Conservation (phyloP, 306 rosid genomes). For the Prunus padus region DNA sequence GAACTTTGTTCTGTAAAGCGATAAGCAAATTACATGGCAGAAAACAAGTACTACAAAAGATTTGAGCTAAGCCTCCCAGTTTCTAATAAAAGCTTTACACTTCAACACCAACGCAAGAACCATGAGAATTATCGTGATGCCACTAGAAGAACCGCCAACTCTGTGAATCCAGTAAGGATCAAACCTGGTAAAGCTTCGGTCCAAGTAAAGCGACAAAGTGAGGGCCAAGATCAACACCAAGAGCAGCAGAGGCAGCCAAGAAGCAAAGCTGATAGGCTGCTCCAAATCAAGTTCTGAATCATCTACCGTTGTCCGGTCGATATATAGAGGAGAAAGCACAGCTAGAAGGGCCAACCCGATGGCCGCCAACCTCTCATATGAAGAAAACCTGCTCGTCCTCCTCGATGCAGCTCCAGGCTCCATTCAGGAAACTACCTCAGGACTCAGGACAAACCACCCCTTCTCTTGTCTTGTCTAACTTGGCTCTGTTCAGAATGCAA, state of each 20-base stretch:
- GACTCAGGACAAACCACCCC: constrained; percentile 3
- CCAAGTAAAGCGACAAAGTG: constrained; percentile 47
- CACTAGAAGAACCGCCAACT: constrained; percentile 81
- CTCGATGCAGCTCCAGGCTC: constrained; percentile 38
- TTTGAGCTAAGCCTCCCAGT: constrained; percentile 31
- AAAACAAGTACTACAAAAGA: background rate
- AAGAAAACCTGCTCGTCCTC: constrained; percentile 53
- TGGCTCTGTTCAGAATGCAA: constrained; percentile 13
- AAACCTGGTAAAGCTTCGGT: constrained; percentile 49
- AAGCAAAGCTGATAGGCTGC: constrained; percentile 32
- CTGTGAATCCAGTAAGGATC: constrained; percentile 89
- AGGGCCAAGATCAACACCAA: constrained; percentile 54
- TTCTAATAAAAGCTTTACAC: constrained; percentile 53
- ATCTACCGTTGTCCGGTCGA: constrained; percentile 46
- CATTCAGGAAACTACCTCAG: constrained; percentile 35
- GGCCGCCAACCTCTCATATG: constrained; percentile 56
- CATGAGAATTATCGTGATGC: constrained; percentile 56
- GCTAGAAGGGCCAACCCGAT: constrained; percentile 62
- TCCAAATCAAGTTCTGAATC: constrained; percentile 52
- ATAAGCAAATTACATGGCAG: background rate
- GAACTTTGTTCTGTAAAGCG: constrained; percentile 3
- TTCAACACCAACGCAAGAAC: constrained; percentile 75
- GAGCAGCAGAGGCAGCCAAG: constrained; percentile 64
- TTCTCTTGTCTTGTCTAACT: constrained; percentile 7
- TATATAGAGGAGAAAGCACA: constrained; percentile 79